phyloP scores from a whole-genome alignment of 345 rosid species.

The Alliaria petiolata region DNA sequence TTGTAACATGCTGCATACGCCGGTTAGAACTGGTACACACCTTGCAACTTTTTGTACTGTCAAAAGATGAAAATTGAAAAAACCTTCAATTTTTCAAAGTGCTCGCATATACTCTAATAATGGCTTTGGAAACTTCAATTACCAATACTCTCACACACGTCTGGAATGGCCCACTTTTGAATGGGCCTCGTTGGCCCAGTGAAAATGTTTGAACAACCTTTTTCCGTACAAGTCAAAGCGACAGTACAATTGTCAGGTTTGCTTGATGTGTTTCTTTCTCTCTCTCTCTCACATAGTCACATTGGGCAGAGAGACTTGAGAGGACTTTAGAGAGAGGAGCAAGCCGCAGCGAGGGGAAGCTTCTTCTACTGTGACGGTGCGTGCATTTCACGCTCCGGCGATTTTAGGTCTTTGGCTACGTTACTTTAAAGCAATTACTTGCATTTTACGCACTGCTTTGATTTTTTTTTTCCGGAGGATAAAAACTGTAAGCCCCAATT shows the following conservation, averaged over 20 bases:
- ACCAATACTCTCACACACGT: too few relatives aligned
- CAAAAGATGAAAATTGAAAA: too few relatives aligned
- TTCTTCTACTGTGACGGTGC: neutral
- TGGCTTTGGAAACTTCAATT: too few relatives aligned
- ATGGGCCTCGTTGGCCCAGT: neutral
- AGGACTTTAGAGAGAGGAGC: neutral
- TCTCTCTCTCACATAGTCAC: neutral
- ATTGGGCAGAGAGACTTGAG: neutral
- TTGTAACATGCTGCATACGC: too few relatives aligned
- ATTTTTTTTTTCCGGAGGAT: neutral
- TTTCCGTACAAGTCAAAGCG: neutral
- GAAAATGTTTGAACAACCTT: neutral
- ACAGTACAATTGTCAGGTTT: neutral
- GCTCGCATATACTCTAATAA: too few relatives aligned
- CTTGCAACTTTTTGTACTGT: too few relatives aligned
- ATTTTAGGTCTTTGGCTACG: neutral
- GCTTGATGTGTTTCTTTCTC: neutral
- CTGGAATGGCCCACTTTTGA: neutral
- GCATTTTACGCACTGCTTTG: neutral
- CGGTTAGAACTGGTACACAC: too few relatives aligned
- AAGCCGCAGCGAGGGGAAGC: neutral
- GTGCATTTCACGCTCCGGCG: slow-evolving; percentile 1
- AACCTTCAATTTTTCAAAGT: too few relatives aligned
- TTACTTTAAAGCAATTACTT: neutral
- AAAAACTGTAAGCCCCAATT: neutral